Percentiles rank a stretch among this genome's conserved stretches.
These are phyloP conservation scores for Xylariaceae sp. DNA, from an alignment of 2,329 filamentous ascomycete genomes.

Conservation along the genomic window DNA sequence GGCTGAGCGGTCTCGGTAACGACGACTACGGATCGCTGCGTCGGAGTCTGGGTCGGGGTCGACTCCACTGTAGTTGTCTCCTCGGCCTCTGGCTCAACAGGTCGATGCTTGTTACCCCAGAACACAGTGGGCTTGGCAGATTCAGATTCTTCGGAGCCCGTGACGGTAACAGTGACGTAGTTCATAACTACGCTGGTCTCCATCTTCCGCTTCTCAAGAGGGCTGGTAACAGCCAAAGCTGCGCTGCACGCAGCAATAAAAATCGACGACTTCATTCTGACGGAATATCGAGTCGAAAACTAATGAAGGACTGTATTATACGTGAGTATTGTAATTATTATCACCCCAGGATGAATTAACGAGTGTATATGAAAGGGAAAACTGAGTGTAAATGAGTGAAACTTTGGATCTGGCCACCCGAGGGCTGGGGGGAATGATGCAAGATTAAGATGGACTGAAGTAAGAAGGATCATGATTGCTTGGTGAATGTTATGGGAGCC, in stretches of 20 bases:
- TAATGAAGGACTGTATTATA: conserved; percentile 13
- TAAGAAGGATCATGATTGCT: background rate
- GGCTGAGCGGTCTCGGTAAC: conserved; percentile 21
- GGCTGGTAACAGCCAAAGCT: conserved; percentile 38
- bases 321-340: conserved; percentile 10
- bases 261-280: conserved; percentile 46
- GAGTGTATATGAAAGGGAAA: conserved; percentile 8
- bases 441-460: background rate
- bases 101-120: conserved; percentile 18
- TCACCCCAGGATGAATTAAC: background rate
- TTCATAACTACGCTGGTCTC: conserved; percentile 39
- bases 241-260: conserved; percentile 40
- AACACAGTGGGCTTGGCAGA: conserved; percentile 17
- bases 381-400: conserved; percentile 13
- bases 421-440: conserved; percentile 1
- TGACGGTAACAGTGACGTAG: conserved; percentile 41
- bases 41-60: conserved; percentile 8
- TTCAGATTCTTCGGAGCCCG: conserved; percentile 27
- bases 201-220: conserved; percentile 37
- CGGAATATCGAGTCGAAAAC: conserved; percentile 6
- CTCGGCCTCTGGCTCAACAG: background rate
- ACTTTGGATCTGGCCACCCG: background rate
- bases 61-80: conserved; percentile 23
- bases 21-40: conserved; percentile 13
- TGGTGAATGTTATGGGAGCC: background rate